These are phyloP conservation scores for Exophiala alcalophila DNA, from an alignment of 2,329 filamentous ascomycete species.

Conservation along the genomic window DNA sequence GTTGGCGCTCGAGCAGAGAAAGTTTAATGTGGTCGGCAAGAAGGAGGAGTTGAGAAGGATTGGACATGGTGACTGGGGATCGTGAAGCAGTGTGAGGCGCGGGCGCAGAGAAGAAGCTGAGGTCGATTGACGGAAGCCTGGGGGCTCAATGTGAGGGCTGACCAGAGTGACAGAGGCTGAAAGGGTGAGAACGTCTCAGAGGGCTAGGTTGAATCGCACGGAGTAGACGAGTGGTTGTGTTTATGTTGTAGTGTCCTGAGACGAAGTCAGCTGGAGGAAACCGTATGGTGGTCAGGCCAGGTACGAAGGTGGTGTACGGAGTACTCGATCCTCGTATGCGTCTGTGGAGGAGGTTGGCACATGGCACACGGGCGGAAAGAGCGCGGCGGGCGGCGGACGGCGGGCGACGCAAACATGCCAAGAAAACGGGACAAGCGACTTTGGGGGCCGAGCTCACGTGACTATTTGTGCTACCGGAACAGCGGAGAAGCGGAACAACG, in stretches of 20 bases:
- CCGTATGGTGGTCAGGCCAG: too few species aligned
- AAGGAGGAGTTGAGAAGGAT: constrained; percentile 75
- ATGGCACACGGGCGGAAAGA: too few species aligned
- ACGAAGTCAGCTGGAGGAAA: constrained; percentile 7
- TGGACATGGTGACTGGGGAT: constrained; percentile 43
- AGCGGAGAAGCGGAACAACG: too few species aligned
- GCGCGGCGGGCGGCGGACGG: too few species aligned
- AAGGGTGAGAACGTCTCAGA: constrained; percentile 9
- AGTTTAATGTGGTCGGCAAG: constrained; percentile 96
- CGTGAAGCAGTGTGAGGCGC: constrained; percentile 7
- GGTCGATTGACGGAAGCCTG: neutral
- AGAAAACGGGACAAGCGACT: too few species aligned
- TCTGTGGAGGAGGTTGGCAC: too few species aligned
- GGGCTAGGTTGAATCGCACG: constrained; percentile 12
- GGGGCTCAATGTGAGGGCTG: neutral
- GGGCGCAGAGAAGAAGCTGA: neutral
- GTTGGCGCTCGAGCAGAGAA: constrained; percentile 85
- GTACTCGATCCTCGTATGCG: too few species aligned
- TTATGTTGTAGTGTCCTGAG: constrained; percentile 1
- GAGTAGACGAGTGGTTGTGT: neutral
- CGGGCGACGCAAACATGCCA: too few species aligned
- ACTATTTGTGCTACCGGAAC: too few species aligned
- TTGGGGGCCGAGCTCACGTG: too few species aligned
- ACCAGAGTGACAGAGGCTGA: constrained; percentile 2
- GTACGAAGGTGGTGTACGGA: too few species aligned